Conservation (phyloP, 225 moss, liverwort and hornwort genomes). For the Ulota crispa region DNA sequence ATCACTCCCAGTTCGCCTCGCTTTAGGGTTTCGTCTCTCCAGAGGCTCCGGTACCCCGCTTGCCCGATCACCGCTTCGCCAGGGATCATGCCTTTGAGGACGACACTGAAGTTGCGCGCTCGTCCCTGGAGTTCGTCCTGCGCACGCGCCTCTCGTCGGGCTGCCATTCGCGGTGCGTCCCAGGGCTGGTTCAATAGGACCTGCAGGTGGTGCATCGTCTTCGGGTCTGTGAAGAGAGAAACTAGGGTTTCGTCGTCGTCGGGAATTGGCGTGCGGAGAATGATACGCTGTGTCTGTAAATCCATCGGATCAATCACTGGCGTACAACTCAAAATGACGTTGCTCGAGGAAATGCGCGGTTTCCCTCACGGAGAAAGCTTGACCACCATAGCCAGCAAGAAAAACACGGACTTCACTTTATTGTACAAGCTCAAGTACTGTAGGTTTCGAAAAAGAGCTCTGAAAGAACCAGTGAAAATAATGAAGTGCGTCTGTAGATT, state of each 20-base stretch:
- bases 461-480: neutral
- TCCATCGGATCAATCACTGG: neutral
- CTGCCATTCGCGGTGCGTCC: slow-evolving; percentile 34
- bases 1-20: slow-evolving; percentile 30
- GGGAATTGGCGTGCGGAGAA: slow-evolving; percentile 24
- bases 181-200: slow-evolving; percentile 23
- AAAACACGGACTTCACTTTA: neutral
- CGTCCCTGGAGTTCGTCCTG: slow-evolving; percentile 11
- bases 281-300: slow-evolving; percentile 24
- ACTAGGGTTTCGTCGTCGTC: slow-evolving; percentile 17
- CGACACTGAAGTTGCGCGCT: slow-evolving; percentile 30
- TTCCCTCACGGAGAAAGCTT: neutral
- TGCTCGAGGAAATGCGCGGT: neutral
- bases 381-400: neutral
- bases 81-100: neutral
- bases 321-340: too few species aligned
- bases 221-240: slow-evolving; percentile 29
- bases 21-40: neutral
- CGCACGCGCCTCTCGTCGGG: slow-evolving; percentile 23
- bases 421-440: neutral
- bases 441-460: neutral
- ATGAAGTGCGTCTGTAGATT: neutral
- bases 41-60: slow-evolving; percentile 33
- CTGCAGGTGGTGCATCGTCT: slow-evolving; percentile 36
- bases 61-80: slow-evolving; percentile 25